Base-by-base conservation (phyloP, 1,284 basidiomycete genomes). In the Trametes sp. region DNA sequence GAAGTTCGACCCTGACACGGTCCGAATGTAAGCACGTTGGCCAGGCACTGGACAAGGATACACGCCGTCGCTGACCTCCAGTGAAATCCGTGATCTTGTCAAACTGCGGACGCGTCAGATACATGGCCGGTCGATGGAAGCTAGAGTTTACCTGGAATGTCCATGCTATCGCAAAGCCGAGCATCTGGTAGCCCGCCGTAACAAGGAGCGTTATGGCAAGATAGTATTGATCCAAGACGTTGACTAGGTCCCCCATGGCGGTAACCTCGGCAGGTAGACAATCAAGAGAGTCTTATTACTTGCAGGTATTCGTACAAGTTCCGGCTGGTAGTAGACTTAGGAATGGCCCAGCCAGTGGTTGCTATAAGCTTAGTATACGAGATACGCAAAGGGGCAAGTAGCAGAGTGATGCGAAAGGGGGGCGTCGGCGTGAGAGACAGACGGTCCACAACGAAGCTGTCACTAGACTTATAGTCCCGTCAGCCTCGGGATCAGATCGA, bases 61-160 rank as follows among this genome's bases (percentile, higher is more conserved):
- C 10, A 2, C 21, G 42, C 1, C 21, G 23, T 35, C n/a, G 72
- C 79, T 13, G 38, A 84, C 85, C 84, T 62, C 86, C 86, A 4
- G 85, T 87, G 63, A 88, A 84, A 70, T 87, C 89, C 11, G 89
- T 90, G 54, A 92, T 87, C 73, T 91, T 90, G 75, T 92, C 89
- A 70, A 91, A 89, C 79, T 88, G 45, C 1, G 26, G n/a, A 24
- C 33, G 29, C 8, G 41, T 50, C 14, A 44, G 28, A 6, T 4
- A n/a, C 4, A 57, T 23, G 21, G 29, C 46, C 29, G 9, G 38
- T 28, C 52, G 7, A 26, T 35, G 21, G 26, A 51, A 28, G 16
- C 57, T 23, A 19, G 2, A 26, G n/a, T 4, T 11, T 59, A 79
- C 79, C 76, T 82, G 84, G 44, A 88, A 78, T 0, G 84, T 85